These are phyloP conservation scores for Evernia prunastri DNA, from an alignment of 495 filamentous ascomycete genomes.

Conservation along the genomic window DNA sequence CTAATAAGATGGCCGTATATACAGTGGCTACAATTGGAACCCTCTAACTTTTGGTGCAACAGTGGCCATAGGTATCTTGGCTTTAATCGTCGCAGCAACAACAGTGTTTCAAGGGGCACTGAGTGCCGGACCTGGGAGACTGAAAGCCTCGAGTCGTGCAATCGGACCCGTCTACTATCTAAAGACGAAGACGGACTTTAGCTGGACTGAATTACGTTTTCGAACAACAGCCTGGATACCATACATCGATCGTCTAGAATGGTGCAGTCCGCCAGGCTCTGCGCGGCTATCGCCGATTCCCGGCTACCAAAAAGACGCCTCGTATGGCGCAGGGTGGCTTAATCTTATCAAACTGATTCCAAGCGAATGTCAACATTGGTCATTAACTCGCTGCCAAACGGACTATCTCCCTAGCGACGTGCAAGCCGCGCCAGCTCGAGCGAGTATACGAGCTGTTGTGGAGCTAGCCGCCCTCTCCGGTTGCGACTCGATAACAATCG, in stretches of 20 bases:
- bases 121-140: conserved; percentile 6
- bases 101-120: conserved; percentile 9
- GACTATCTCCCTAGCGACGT: conserved; percentile 13
- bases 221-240: conserved; percentile 13
- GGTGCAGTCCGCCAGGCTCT: neutral
- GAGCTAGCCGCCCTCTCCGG: neutral
- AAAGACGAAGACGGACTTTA: conserved; percentile 1
- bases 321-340: conserved; percentile 11
- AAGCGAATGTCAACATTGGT: neutral
- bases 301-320: conserved; percentile 1
- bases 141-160: conserved; percentile 11
- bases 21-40: conserved; percentile 10
- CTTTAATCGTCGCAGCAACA: conserved; percentile 2
- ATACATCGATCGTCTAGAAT: conserved; percentile 2
- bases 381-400: conserved; percentile 7
- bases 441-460: conserved; percentile 6
- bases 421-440: conserved; percentile 6
- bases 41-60: conserved; percentile 9
- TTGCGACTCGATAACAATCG: neutral
- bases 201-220: conserved; percentile 9
- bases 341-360: conserved; percentile 3
- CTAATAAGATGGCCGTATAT: neutral
- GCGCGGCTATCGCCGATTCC: neutral
- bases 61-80: conserved; percentile 1
- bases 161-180: conserved; percentile 5